Evolutionary conservation across 495 filamentous ascomycete genomes (phyloP).

Genomic region (Neurospora intermedia): DNA sequence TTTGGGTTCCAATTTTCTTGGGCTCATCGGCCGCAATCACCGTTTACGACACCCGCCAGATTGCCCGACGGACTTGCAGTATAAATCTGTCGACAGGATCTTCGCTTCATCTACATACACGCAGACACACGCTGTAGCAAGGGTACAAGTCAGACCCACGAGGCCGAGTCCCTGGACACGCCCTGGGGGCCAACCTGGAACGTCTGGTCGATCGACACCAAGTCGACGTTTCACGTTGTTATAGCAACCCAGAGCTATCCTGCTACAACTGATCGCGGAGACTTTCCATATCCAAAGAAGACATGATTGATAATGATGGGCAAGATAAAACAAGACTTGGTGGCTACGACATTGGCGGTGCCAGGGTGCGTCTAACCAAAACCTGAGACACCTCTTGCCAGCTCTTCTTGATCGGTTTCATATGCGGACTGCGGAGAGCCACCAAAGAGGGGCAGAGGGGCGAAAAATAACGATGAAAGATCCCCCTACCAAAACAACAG

Average conservation of each 20-base stretch:
- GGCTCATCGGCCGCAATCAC: not conserved
- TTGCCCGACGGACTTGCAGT: not conserved
- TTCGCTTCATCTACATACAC: not conserved
- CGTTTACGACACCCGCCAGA: not conserved
- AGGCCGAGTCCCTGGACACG: not conserved
- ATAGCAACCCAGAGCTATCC: not conserved
- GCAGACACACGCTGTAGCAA: not conserved
- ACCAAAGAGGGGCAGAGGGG: not conserved
- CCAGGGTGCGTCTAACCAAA: not conserved
- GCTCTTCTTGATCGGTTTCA: not conserved
- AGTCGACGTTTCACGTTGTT: not conserved
- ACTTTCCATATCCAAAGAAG: not conserved
- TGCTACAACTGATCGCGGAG: not conserved
- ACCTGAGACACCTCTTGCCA: not conserved
- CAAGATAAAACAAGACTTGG: not conserved
- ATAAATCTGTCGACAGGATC: not conserved
- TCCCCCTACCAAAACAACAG: not conserved
- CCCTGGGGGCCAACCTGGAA: not conserved
- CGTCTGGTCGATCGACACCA: not conserved
- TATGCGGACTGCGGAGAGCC: not conserved
- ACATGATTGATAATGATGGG: not conserved
- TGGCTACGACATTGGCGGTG: not conserved
- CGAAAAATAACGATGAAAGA: not conserved
- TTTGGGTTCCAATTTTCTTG: not conserved
- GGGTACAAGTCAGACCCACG: not conserved